Evolutionary conservation across 2,329 filamentous ascomycete genomes (phyloP).

Genomic region (Parastagonospora avenae): DNA sequence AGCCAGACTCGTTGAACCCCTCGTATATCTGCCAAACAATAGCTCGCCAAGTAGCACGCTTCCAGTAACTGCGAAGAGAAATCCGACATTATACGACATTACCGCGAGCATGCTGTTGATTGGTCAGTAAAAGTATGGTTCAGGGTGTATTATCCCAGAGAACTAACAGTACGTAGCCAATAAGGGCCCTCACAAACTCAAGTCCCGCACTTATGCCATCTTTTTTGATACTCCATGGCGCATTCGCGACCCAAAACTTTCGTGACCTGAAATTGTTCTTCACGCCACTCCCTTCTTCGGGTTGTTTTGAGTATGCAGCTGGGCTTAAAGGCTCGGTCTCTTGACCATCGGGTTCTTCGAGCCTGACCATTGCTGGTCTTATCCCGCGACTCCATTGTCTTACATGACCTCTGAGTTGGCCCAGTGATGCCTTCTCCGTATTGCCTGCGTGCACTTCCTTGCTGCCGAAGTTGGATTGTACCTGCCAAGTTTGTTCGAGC

Average conservation of each 20-base stretch:
- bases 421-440: constrained; percentile 1
- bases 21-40: constrained; percentile 34
- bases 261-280: not conserved
- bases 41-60: constrained; percentile 37
- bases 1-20: constrained; percentile 19
- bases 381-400: constrained; percentile 20
- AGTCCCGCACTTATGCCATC: constrained; percentile 25
- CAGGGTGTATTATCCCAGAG: not conserved
- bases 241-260: constrained; percentile 24
- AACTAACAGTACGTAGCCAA: constrained; percentile 37
- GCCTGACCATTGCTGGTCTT: constrained; percentile 6
- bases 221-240: constrained; percentile 23
- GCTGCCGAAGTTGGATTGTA: not conserved
- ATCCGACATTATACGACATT: constrained; percentile 40
- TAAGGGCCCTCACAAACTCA: constrained; percentile 31
- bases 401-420: constrained; percentile 6
- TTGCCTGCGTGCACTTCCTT: not conserved
- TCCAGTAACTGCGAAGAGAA: constrained; percentile 36
- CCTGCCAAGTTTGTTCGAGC: constrained; percentile 28
- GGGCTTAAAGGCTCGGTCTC: constrained; percentile 28
- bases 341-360: constrained; percentile 14
- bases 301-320: not conserved
- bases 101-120: constrained; percentile 35
- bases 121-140: constrained; percentile 1
- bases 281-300: not conserved